phyloP scores from a whole-genome alignment of 2,329 filamentous ascomycete genomes.

The Beauveria scarabaeidicola region DNA sequence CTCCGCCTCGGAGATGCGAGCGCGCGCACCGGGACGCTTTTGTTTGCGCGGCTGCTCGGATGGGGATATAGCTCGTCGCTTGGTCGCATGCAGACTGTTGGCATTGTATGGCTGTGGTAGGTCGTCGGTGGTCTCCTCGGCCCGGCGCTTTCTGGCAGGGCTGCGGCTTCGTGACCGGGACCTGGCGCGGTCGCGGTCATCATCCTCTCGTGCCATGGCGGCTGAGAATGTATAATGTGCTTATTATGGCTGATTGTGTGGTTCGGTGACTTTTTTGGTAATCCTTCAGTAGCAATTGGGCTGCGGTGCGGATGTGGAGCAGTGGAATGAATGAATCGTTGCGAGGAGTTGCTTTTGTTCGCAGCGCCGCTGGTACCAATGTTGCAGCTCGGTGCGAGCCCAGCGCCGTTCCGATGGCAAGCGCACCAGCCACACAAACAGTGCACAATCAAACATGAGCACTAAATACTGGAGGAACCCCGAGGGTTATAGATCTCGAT shows the following conservation, averaged over 20 bases:
- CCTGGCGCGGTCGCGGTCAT: not conserved
- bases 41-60: conserved; percentile 53
- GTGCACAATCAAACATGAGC: not conserved
- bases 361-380: not conserved
- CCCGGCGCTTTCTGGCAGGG: conserved; percentile 21
- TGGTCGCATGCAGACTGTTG: conserved; percentile 47
- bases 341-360: not conserved
- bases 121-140: conserved; percentile 28
- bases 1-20: conserved; percentile 59
- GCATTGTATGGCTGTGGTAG: conserved; percentile 55
- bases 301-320: not conserved
- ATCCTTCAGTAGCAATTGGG: not conserved
- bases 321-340: not conserved
- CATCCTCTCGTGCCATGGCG: conserved; percentile 12
- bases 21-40: conserved; percentile 59
- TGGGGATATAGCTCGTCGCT: conserved; percentile 47
- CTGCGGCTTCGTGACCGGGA: conserved; percentile 12
- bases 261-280: not conserved
- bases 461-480: not conserved
- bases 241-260: not conserved
- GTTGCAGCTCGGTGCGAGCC: not conserved
- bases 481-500: too few species aligned
- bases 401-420: not conserved
- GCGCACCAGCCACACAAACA: not conserved
- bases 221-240: not conserved